Evolutionary conservation across 176 grass and related monocot genomes (phyloP), one percentile per base, ranked within the genome.

Genomic region (Leersia perrieri): DNA sequence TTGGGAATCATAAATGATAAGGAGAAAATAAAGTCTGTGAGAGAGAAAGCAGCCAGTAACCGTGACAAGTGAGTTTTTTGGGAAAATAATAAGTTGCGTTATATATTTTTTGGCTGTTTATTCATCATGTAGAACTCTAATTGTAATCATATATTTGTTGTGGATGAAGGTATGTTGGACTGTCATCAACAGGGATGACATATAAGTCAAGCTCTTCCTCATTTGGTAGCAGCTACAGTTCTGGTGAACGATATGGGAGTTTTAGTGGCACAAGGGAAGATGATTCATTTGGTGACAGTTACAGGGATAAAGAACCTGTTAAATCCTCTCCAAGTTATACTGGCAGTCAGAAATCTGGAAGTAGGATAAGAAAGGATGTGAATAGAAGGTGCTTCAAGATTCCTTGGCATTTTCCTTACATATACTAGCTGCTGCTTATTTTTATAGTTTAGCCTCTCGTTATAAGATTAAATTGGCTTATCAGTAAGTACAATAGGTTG

Each of bases 171-270:
- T 95, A 93, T 18, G 22, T 99, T 86, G 97, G 97, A 68, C 60
- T 99, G 83, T 99, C 97, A 27, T 99, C 97, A 34, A 93, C 84
- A 33, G 97, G 93, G 78, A 90, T 91, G 44, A 86, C 96, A 82
- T 85, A 84, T 83, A 95, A 88, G 88, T 99, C 97, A 82, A 99
- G 89, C 77, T 89, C 86, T 42, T 25, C 89, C 10, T 69, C 97
- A 83, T 88, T 90, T 84, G 89, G 87, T 29, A 63, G 87, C 75
- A 95, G 64, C 61, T 88, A 89, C 68, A 86, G 79, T 77, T 93
- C 75, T 49, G 79, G 86, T 36, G 89, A 93, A 75, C 88, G 67
- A 55, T 95, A 96, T 80, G 97, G 92, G 64, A 99, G 91, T 83
- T 88, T 93, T 70, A 64, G 89, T 86, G 87, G 93, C 30, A 77